Conservation (phyloP, 768 basidiomycete genomes). For the Cyclocybe aegerita region DNA sequence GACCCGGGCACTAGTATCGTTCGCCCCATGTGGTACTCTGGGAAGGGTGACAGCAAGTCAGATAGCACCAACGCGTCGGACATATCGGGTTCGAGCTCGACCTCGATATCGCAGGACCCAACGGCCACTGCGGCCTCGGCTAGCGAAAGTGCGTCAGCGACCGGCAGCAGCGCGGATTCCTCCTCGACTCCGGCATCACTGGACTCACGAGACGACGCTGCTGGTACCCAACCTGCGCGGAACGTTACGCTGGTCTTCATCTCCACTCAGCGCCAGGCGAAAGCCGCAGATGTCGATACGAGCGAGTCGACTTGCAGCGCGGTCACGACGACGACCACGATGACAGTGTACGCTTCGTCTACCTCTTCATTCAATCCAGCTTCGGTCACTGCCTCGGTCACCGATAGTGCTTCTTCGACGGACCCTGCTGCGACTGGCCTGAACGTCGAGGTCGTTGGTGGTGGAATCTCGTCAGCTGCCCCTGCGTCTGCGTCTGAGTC, state of each 20-base stretch:
- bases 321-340: background rate
- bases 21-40: constrained; percentile 48
- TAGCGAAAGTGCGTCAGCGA: background rate
- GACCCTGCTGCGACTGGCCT: constrained; percentile 14
- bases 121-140: background rate
- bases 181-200: constrained; percentile 16
- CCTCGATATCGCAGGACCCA: background rate
- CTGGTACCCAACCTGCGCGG: constrained; percentile 20
- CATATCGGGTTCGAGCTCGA: background rate
- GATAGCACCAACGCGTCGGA: constrained; percentile 7
- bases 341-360: constrained; percentile 5
- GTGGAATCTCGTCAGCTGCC: constrained; percentile 3
- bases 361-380: constrained; percentile 19
- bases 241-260: constrained; percentile 58
- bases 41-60: constrained; percentile 24
- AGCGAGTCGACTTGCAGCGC: constrained; percentile 1
- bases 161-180: background rate
- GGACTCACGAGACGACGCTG: constrained; percentile 19
- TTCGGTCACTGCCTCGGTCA: constrained; percentile 29
- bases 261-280: constrained; percentile 28
- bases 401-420: constrained; percentile 24
- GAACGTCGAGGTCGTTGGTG: constrained; percentile 20
- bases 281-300: constrained; percentile 20
- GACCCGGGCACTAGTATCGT: constrained; percentile 46
- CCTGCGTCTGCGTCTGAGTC: constrained; percentile 11